Conservation (phyloP, 805 yeast species). For the Ogataea ganodermae region DNA sequence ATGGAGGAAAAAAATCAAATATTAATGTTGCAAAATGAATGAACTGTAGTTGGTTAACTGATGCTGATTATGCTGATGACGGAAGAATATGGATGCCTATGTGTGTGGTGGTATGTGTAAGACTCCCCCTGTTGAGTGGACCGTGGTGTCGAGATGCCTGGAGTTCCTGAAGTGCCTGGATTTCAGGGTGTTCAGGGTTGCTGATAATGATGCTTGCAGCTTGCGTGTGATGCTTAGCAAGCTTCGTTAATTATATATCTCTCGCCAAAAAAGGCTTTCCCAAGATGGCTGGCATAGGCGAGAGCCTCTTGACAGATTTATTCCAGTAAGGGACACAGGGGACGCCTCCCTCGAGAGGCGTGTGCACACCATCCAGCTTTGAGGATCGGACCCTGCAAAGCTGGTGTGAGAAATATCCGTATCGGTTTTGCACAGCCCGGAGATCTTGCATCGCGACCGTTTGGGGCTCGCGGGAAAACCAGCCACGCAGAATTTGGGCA, state of each 20-base stretch:
- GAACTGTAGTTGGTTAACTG: neutral
- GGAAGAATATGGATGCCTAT: neutral
- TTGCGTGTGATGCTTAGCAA: neutral
- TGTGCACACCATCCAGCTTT: neutral
- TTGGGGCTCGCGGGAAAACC: constrained; percentile 2
- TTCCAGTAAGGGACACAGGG: neutral
- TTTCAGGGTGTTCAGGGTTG: neutral
- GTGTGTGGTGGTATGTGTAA: no score
- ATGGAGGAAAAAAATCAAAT: neutral
- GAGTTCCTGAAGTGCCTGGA: no score
- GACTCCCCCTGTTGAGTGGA: no score
- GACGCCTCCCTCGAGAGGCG: constrained; percentile 1
- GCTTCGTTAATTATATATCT: neutral
- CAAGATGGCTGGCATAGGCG: constrained; percentile 1
- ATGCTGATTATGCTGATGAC: neutral
- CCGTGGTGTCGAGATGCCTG: no score
- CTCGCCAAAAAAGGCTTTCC: neutral
- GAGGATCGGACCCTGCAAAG: constrained; percentile 3
- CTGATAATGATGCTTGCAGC: constrained; percentile 2
- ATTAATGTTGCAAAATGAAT: neutral
- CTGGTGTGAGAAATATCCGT: constrained; percentile 3
- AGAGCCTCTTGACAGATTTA: no score
- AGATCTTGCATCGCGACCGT: neutral
- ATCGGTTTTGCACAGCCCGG: constrained; percentile 3
- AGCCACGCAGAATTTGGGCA: constrained; percentile 1